Base-by-base conservation (phyloP, 1,139 yeast genomes). In the Neolecta irregularis region DNA sequence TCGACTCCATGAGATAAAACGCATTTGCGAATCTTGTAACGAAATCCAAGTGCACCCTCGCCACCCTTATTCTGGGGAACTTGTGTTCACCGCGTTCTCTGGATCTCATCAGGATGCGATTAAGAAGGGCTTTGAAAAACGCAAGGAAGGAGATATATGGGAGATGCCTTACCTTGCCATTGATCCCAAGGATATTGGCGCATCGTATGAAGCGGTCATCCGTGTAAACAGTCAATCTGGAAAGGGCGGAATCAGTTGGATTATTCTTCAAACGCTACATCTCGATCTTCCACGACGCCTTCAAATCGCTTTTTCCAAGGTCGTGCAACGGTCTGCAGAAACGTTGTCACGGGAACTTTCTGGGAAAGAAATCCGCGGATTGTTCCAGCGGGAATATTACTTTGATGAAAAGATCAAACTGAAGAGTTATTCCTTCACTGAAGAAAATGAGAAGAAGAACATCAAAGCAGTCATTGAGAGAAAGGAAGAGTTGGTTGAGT, bases 211-310 rank as follows among this genome's bases (percentile, higher is more conserved):
- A 62, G 96, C 96, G 31, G 92, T 88, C 45, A 88, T 88, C 53
- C 73, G 98, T 58, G 96, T 88, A 58, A 88, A 88, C 64, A 83
- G 95, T 7, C 96, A 88, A 64, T 77, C 93, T 19, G 98, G 98
- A 53, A 88, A 88, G 62, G 96, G 96, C 54, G 96, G 96, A 54
- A 93, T 96, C 20, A 93, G 96, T 21, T 88, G 96, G 95, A 78
- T 88, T 46, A 77, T 88, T 51, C 68, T 83, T 50, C 72, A 92
- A 53, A 70, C 78, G 44, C 65, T 88, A 54, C 95, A 85, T 46
- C 68, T 88, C 43, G 96, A 88, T 52, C 67, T 88, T 48, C 98
- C 98, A 44, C 74, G 96, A 57, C 76, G 74, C 37, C 64, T 88
- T 54, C 98, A 88, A 61, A 78, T 85, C 34, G 81, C 79, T 41